Evolutionary conservation across 2,329 filamentous ascomycete species (phyloP), one percentile per base, ranked within the genome.

Genomic region (Harringtonia lauricola): DNA sequence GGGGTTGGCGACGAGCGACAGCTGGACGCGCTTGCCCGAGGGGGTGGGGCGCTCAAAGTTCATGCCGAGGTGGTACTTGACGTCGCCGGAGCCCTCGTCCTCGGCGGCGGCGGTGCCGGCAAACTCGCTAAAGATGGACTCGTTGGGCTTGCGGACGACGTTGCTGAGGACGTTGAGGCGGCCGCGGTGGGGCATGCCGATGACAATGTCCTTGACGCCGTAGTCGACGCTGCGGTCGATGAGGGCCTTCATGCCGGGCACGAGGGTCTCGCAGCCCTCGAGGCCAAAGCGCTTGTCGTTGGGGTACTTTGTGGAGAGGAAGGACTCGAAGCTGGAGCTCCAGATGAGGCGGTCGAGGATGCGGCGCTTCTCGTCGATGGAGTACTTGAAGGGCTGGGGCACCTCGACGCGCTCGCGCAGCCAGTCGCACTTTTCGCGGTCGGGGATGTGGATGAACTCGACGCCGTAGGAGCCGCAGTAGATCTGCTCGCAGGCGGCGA

Each of bases 51-150:
- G 87, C 72, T 98, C 92, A 55, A 98, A 98, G 74, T 98, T 98
- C 92, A 98, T 98, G 61, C 92, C 92, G 58, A 98, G 72, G 71
- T 98, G 92, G 71, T 98, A 98, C 69, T 98, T 98, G 66, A 98
- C 92, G 64, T 98, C 92, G 57, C 92, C 92, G 46, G 92, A 96
- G 47, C 92, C 92, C 68, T 98, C 90, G 55, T 96, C 92, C 54
- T 86, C 84, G 44, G 86, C 86, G 59, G 86, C 87, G 19, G 84
- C 71, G 38, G 83, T 86, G 55, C 92, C 92, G 50, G 86, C 85
- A 59, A 98, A 98, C 65, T 98, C 92, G 62, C 86, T 94, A 73
- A 98, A 98, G 66, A 98, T 98, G 52, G 92, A 96, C 71, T 96
- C 92, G 66, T 98, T 98, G 57, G 92, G 90, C 71, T 98, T 98